These are phyloP conservation scores for Scedosporium aurantiacum DNA, from an alignment of 2,329 filamentous ascomycete species.

Conservation along the genomic window DNA sequence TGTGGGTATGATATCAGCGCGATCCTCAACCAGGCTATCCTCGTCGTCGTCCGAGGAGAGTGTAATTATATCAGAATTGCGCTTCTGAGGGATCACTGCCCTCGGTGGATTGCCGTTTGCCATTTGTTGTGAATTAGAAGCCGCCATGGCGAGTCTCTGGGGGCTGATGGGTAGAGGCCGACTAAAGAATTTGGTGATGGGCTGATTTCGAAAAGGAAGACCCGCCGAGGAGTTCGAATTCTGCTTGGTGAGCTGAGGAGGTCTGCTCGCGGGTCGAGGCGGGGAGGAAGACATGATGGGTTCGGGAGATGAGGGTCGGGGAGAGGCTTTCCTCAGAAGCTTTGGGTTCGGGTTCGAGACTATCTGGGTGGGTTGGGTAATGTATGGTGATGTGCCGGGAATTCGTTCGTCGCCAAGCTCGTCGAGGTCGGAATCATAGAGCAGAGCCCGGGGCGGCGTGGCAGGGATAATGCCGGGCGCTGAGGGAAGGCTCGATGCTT, in stretches of 20 bases:
- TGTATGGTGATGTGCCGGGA: conserved; percentile 29
- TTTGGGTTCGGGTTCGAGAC: conserved; percentile 14
- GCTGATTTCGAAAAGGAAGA: conserved; percentile 55
- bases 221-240: conserved; percentile 10
- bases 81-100: conserved; percentile 7
- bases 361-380: conserved; percentile 38
- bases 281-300: conserved; percentile 29
- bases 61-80: conserved; percentile 11
- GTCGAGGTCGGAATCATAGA: conserved; percentile 26
- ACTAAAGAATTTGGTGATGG: conserved; percentile 62
- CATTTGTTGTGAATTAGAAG: background rate
- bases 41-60: conserved; percentile 42
- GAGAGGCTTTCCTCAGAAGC: background rate
- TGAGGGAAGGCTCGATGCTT: background rate
- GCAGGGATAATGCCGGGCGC: conserved; percentile 1
- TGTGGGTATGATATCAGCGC: conserved; percentile 54
- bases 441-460: conserved; percentile 1
- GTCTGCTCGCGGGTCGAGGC: conserved; percentile 49
- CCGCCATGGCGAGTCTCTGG: background rate
- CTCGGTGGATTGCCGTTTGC: background rate
- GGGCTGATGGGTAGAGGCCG: conserved; percentile 11
- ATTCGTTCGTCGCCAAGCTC: conserved; percentile 35
- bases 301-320: conserved; percentile 10
- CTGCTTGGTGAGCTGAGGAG: conserved; percentile 62
- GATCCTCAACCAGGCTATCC: conserved; percentile 35